phyloP scores from a whole-genome alignment of 2,329 filamentous ascomycete genomes.

The Neodidymelliopsis sp. region DNA sequence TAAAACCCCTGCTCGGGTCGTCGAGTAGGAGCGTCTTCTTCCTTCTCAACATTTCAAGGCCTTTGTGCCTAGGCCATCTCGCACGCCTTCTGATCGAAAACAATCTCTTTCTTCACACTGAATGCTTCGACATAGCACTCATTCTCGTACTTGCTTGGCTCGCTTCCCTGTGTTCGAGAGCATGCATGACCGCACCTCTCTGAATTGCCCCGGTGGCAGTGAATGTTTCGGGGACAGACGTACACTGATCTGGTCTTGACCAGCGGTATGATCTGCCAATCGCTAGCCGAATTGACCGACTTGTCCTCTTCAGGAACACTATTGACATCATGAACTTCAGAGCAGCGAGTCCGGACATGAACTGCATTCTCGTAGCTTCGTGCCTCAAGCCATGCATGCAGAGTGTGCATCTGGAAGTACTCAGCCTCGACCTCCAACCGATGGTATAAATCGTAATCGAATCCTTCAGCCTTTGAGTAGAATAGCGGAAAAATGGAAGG shows the following conservation, averaged over 20 bases:
- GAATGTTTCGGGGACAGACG: too few species aligned
- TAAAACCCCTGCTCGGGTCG: too few species aligned
- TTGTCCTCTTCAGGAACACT: too few species aligned
- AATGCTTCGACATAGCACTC: constrained; percentile 16
- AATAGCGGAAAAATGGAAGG: constrained; percentile 40
- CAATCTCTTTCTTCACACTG: constrained; percentile 12
- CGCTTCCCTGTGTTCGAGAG: neutral
- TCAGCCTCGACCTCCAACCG: constrained; percentile 44
- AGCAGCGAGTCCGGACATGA: neutral
- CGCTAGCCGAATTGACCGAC: too few species aligned
- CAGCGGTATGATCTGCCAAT: too few species aligned
- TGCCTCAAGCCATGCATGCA: constrained; percentile 43
- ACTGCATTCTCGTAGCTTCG: constrained; percentile 34
- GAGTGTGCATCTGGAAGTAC: constrained; percentile 42
- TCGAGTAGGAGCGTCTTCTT: too few species aligned
- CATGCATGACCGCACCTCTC: constrained; percentile 18
- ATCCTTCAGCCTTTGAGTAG: constrained; percentile 38
- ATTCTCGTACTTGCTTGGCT: constrained; percentile 15
- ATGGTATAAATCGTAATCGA: constrained; percentile 47
- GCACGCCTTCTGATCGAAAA: constrained; percentile 20
- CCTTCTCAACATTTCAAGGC: too few species aligned
- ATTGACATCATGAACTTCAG: neutral
- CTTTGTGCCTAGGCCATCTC: neutral
- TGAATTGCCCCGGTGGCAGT: constrained; percentile 12
- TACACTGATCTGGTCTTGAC: too few species aligned